Percentiles rank a stretch among this genome's conserved stretches.
These are phyloP conservation scores for Pichia manshurica DNA, from an alignment of 805 yeast genomes.

Conservation along the genomic window DNA sequence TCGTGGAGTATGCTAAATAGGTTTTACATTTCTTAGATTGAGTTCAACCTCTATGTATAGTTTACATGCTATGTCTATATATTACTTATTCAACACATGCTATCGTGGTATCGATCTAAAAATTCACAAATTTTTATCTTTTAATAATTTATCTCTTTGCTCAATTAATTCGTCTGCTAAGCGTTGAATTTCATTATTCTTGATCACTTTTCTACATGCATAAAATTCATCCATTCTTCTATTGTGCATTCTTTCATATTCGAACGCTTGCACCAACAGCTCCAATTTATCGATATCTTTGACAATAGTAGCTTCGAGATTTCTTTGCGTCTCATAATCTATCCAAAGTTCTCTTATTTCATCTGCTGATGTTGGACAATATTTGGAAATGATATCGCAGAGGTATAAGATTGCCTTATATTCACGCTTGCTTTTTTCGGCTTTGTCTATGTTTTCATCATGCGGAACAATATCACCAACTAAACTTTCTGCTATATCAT, in stretches of 20 bases:
- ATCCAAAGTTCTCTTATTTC: slow-evolving; percentile 73
- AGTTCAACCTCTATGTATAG: too few species aligned
- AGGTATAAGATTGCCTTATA: slow-evolving; percentile 64
- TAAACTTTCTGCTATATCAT: slow-evolving; percentile 89
- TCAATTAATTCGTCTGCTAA: slow-evolving; percentile 58
- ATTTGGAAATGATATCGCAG: slow-evolving; percentile 53
- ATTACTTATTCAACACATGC: too few species aligned
- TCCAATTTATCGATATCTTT: slow-evolving; percentile 93
- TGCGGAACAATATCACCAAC: slow-evolving; percentile 94
- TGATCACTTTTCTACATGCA: slow-evolving; percentile 53
- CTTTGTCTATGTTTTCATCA: slow-evolving; percentile 57
- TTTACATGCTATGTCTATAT: too few species aligned
- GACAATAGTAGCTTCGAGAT: slow-evolving; percentile 80
- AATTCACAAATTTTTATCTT: slow-evolving; percentile 3
- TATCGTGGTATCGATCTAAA: background rate
- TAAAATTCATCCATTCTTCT: slow-evolving; percentile 67
- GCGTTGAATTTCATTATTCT: slow-evolving; percentile 61
- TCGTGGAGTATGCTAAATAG: slow-evolving; percentile 37
- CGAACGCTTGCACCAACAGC: slow-evolving; percentile 73
- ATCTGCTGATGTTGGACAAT: slow-evolving; percentile 54
- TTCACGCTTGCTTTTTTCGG: slow-evolving; percentile 83
- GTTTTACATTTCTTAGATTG: slow-evolving; percentile 14
- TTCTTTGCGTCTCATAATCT: slow-evolving; percentile 81
- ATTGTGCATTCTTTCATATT: slow-evolving; percentile 67
- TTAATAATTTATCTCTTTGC: slow-evolving; percentile 42